Conservation (phyloP, 345 rosid species). For the Gynandropsis gynandra region DNA sequence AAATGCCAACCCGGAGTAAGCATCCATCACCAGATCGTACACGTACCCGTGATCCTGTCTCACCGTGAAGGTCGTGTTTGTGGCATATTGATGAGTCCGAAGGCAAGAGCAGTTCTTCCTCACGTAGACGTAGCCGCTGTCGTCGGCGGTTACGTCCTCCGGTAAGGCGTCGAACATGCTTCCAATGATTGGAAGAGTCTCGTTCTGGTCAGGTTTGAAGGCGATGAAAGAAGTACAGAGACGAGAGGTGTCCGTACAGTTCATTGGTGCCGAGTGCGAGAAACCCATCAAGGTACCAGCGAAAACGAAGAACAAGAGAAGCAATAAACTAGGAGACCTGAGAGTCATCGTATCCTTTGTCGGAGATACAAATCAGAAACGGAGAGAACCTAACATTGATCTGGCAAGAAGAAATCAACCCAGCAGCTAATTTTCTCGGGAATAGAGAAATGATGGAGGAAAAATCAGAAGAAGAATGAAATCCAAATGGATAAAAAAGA, state of each 20-base stretch:
- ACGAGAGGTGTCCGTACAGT: constrained; percentile 73
- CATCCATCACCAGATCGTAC: constrained; percentile 42
- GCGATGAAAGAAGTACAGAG: constrained; percentile 82
- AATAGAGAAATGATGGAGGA: too few relatives aligned
- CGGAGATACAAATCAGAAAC: not conserved
- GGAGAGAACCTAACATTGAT: too few relatives aligned
- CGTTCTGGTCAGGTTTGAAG: constrained; percentile 57
- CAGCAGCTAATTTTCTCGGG: not conserved
- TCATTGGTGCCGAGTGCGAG: constrained; percentile 55
- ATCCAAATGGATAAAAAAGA: not conserved
- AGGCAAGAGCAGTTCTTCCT: constrained; percentile 92
- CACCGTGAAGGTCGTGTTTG: constrained; percentile 74
- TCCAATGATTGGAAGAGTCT: constrained; percentile 53
- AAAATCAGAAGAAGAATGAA: not conserved
- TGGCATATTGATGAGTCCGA: constrained; percentile 47
- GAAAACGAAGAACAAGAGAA: constrained; percentile 19
- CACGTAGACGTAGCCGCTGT: constrained; percentile 48
- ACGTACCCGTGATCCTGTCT: constrained; percentile 53
- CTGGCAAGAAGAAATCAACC: not conserved
- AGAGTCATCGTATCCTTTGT: constrained; percentile 29
- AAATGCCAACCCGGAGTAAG: constrained; percentile 76
- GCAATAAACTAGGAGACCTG: constrained; percentile 20
- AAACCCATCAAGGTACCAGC: constrained; percentile 11
- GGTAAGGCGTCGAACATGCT: constrained; percentile 90
- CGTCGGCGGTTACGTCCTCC: constrained; percentile 48